Evolutionary conservation across 495 filamentous ascomycete species (phyloP).

Genomic region (Terfezia claveryi): DNA sequence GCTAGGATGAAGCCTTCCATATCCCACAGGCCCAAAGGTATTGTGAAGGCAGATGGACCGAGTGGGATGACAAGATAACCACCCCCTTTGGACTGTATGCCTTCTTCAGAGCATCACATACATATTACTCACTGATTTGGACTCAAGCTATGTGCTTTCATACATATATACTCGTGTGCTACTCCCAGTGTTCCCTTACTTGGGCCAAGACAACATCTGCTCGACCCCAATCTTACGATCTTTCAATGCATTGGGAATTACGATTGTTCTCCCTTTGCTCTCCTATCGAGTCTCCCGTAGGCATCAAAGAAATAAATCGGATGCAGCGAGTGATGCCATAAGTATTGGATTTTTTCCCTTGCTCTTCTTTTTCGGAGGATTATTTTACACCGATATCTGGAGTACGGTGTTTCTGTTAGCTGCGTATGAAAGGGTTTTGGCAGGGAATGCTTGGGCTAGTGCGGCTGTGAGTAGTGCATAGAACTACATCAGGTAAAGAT

Average conservation of each 20-base stretch:
- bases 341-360: conserved; percentile 77
- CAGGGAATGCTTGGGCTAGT: conserved; percentile 26
- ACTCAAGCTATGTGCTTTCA: conserved; percentile 32
- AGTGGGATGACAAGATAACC: conserved; percentile 93
- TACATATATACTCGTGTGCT: conserved; percentile 17
- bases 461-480: conserved; percentile 12
- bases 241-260: conserved; percentile 29
- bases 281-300: conserved; percentile 8
- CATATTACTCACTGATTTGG: conserved; percentile 1
- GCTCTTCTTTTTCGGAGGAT: conserved; percentile 78
- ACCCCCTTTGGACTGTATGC: conserved; percentile 77
- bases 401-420: conserved; percentile 45
- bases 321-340: conserved; percentile 38
- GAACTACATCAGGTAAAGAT: too few species aligned
- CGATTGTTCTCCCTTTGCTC: conserved; percentile 17
- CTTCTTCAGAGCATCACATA: background rate
- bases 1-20: conserved; percentile 84
- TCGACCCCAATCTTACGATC: conserved; percentile 27
- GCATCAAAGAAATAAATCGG: background rate
- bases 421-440: conserved; percentile 25
- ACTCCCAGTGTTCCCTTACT: conserved; percentile 10
- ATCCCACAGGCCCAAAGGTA: conserved; percentile 79
- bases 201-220: conserved; percentile 20
- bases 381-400: conserved; percentile 83
- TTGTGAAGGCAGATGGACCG: conserved; percentile 44